These are phyloP conservation scores for Chlamydomonas urium DNA, from an alignment of 139 green algal species.

Conservation along the genomic window DNA sequence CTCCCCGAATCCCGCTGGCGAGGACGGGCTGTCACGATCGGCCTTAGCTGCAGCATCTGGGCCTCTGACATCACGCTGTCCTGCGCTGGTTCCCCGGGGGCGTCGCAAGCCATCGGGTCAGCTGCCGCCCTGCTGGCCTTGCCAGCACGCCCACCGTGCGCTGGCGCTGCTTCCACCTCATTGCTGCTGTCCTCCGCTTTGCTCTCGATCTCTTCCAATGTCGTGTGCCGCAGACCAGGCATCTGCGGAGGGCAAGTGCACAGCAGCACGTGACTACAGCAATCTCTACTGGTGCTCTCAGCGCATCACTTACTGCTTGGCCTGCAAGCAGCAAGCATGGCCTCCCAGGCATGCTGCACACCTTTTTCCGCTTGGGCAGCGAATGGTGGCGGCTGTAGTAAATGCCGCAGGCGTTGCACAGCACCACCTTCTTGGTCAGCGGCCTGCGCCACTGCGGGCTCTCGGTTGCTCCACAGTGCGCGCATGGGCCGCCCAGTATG, in stretches of 20 bases:
- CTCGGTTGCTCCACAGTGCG: slow-evolving; percentile 26
- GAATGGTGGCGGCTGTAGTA: slow-evolving; percentile 36
- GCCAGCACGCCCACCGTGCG: background rate
- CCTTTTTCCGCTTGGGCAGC: slow-evolving; percentile 28
- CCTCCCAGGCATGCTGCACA: too few relatives aligned
- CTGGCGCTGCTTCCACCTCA: background rate
- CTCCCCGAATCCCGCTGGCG: too few relatives aligned
- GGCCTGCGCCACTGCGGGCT: slow-evolving; percentile 38
- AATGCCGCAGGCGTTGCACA: slow-evolving; percentile 42
- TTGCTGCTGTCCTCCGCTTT: background rate
- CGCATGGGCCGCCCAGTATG: slow-evolving; percentile 28
- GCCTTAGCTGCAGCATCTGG: too few relatives aligned
- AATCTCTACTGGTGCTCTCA: too few relatives aligned
- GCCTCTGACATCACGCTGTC: too few relatives aligned
- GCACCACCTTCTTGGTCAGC: slow-evolving; percentile 34
- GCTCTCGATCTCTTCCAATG: background rate
- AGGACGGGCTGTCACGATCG: too few relatives aligned
- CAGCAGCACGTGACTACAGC: too few relatives aligned
- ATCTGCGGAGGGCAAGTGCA: background rate
- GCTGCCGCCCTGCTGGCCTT: too few relatives aligned
- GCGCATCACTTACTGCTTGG: background rate
- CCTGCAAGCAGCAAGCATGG: background rate
- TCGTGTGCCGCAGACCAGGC: background rate
- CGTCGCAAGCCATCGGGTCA: too few relatives aligned
- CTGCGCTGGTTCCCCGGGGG: too few relatives aligned